These are phyloP conservation scores for Raddia guianensis DNA, from an alignment of 176 grass and related monocot genomes.

Conservation along the genomic window DNA sequence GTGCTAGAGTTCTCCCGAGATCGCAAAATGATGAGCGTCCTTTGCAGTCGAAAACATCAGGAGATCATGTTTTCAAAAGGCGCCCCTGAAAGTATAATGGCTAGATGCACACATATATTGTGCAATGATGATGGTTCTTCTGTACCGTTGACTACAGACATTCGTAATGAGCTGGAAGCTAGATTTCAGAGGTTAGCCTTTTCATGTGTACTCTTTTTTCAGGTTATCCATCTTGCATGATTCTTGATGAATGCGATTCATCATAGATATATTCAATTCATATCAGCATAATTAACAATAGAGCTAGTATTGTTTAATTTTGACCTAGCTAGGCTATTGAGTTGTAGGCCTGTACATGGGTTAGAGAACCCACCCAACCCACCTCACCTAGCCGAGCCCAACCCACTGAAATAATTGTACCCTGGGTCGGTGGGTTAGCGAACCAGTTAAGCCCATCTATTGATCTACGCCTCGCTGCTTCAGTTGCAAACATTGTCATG, in stretches of 20 bases:
- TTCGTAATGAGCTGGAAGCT: slow-evolving; percentile 79
- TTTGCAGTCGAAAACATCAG: slow-evolving; percentile 91
- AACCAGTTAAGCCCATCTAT: too few species aligned
- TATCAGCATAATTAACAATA: slow-evolving; percentile 15
- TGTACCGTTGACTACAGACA: slow-evolving; percentile 78
- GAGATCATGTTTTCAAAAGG: slow-evolving; percentile 99
- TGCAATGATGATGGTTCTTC: slow-evolving; percentile 96
- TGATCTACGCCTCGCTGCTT: too few species aligned
- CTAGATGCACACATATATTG: slow-evolving; percentile 89
- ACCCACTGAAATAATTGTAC: too few species aligned
- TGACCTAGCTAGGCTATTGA: not conserved
- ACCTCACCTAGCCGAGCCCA: too few species aligned
- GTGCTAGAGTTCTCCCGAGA: slow-evolving; percentile 94
- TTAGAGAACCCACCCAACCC: too few species aligned
- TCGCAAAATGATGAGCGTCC: slow-evolving; percentile 99
- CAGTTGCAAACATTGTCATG: too few species aligned
- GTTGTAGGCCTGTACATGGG: too few species aligned
- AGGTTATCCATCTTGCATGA: slow-evolving; percentile 21
- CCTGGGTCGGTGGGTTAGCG: too few species aligned
- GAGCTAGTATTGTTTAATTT: slow-evolving; percentile 23
- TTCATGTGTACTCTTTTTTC: slow-evolving; percentile 33
- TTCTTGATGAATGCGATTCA: not conserved
- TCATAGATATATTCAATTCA: slow-evolving; percentile 32
- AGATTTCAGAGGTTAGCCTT: slow-evolving; percentile 78
- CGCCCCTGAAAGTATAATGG: slow-evolving; percentile 91